Conservation (phyloP, 2,329 filamentous ascomycete genomes). For the Berkeleyomyces basicola region DNA sequence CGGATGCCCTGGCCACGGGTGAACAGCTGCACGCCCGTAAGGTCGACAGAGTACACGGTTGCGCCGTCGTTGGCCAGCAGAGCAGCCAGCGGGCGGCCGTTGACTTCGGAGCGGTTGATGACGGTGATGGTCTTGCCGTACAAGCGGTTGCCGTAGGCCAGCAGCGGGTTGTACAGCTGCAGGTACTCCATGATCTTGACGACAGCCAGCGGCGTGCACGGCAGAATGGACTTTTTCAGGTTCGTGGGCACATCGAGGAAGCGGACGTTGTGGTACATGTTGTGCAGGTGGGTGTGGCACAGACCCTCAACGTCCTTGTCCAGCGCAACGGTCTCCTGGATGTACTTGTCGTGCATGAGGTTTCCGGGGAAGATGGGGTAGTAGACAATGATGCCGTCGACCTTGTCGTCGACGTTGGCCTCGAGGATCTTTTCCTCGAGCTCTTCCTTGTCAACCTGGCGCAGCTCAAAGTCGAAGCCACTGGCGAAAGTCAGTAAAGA, state of each 20-base stretch:
- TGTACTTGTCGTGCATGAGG: constrained; percentile 76
- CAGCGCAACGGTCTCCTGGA: constrained; percentile 84
- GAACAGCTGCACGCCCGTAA: constrained; percentile 83
- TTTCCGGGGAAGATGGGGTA: constrained; percentile 83
- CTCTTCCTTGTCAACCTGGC: constrained; percentile 66
- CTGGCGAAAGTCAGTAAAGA: constrained; percentile 27
- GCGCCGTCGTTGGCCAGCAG: constrained; percentile 92
- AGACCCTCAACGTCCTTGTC: constrained; percentile 92
- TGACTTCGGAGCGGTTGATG: constrained; percentile 91
- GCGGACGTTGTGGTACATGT: constrained; percentile 98
- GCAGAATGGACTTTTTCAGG: constrained; percentile 76
- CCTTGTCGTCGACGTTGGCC: constrained; percentile 60
- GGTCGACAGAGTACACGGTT: constrained; percentile 84
- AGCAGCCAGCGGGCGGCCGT: constrained; percentile 80
- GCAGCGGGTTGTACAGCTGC: constrained; percentile 88
- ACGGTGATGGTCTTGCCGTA: constrained; percentile 92
- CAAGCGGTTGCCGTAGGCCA: constrained; percentile 81
- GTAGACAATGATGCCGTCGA: constrained; percentile 93
- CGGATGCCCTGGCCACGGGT: constrained; percentile 77
- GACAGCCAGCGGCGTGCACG: constrained; percentile 87
- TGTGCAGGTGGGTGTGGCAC: constrained; percentile 86
- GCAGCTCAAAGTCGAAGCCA: constrained; percentile 79
- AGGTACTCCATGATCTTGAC: constrained; percentile 95
- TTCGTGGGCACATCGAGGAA: constrained; percentile 70
- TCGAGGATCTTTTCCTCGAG: constrained; percentile 78